Percentiles rank a stretch among this genome's conserved stretches.
Conservation (phyloP, 176 grass and related monocot genomes). For the Zea mays region DNA sequence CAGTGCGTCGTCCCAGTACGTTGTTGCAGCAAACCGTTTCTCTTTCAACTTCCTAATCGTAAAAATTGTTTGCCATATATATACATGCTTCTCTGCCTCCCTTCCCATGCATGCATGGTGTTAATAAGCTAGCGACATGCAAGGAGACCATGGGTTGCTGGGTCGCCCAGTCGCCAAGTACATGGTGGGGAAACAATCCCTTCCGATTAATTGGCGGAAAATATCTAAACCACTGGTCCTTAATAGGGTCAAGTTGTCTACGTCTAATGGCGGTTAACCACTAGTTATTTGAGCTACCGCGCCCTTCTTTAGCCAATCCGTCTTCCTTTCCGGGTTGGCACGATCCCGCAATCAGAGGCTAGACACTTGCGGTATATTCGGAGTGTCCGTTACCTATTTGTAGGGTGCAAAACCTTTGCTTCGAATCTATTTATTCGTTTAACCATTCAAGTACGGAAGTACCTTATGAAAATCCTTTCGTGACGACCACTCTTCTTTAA, state of each 20-base stretch:
- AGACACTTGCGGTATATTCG: not conserved
- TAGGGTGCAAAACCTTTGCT: not conserved
- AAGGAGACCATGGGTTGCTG: not conserved
- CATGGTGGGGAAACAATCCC: no score
- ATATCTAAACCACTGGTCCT: slow-evolving; percentile 14
- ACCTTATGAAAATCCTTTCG: not conserved
- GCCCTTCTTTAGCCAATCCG: slow-evolving; percentile 17
- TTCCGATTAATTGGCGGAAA: not conserved
- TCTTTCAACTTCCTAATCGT: not conserved
- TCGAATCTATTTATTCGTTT: not conserved
- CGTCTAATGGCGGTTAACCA: slow-evolving; percentile 4
- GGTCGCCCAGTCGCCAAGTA: not conserved
- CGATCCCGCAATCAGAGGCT: not conserved
- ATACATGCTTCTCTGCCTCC: slow-evolving; percentile 34
- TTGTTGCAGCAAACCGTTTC: not conserved
- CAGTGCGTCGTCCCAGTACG: not conserved
- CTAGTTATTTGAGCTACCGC: not conserved
- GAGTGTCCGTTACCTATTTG: not conserved
- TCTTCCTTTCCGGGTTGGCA: not conserved
- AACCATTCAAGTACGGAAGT: not conserved
- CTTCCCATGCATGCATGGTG: not conserved
- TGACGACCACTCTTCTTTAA: no score
- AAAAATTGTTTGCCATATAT: slow-evolving; percentile 8
- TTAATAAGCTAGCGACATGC: slow-evolving; percentile 23
- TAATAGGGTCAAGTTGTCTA: slow-evolving; percentile 6